These are phyloP conservation scores for Saturnispora gosingensis DNA, from an alignment of 805 yeast species.

Conservation along the genomic window DNA sequence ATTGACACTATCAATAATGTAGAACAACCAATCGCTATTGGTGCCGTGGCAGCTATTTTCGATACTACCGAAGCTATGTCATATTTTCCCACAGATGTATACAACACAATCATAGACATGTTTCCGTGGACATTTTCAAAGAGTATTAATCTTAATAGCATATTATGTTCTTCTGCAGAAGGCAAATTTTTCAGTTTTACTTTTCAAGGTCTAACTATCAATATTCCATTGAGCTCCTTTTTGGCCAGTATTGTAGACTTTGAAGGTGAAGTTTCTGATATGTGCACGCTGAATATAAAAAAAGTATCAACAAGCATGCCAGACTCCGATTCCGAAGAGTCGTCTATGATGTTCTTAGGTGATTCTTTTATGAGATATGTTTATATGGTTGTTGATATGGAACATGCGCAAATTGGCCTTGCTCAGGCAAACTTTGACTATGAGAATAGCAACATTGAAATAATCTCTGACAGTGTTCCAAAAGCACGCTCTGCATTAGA, in stretches of 20 bases:
- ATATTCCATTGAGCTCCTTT: neutral
- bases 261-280: neutral
- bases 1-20: neutral
- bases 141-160: neutral
- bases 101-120: neutral
- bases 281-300: neutral
- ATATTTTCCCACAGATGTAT: neutral
- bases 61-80: neutral
- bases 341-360: neutral
- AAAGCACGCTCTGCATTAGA: neutral
- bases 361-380: neutral
- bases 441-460: neutral
- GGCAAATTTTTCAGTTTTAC: neutral
- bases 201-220: neutral
- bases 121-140: neutral
- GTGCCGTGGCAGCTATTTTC: neutral
- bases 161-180: neutral
- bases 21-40: neutral
- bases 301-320: neutral
- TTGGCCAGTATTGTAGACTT: neutral
- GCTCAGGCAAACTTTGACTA: neutral
- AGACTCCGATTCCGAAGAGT: neutral
- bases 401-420: neutral
- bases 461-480: neutral
- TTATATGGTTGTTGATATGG: neutral